Base-by-base conservation (phyloP, 169 alveolate genomes). In the Plasmodium adleri region DNA sequence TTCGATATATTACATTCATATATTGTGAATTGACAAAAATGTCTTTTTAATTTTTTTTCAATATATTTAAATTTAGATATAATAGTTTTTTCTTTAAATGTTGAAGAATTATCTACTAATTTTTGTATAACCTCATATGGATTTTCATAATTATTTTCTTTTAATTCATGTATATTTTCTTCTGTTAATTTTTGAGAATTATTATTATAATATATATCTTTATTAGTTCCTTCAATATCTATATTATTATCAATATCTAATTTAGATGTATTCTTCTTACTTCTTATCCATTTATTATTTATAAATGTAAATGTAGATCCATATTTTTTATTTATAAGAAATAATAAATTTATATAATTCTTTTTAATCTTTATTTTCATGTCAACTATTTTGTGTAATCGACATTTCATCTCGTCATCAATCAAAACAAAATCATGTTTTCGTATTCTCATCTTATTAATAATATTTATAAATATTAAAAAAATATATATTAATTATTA, bases 111-210 rank as follows among this genome's bases (percentile, higher is more conserved):
- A 22, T 68, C 52, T 1, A 80, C 68, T 10, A 80, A 20, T 15
- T 80, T 56, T 32, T 80, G 83, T n/a, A 80, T 50, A 28, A 80
- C 64, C 58, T 80, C 90, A 62, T 80, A 80, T 24, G 90, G 90
- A 20, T 80, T 66, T 68, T 80, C 90, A 2, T 10, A 58, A 17
- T 43, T 13, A 1, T 26, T 58, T 15, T 80, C 83, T 58, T 80
- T 80, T 72, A 80, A 20, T 22, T 68, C 52, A 49, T 50, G 52
- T n/a, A 80, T 80, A 68, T 80, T 67, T 67, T 80, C 85, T 17
- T 80, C 90, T 7, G 73, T 80, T 56, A 80, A 56, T 58, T 56
- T 80, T 56, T 80, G 90, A 0, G 90, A 80, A 43, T 80, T 80
- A 4, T 24, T 68, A 67, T 80, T 47, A 49, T 80, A 20, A 68